These are phyloP conservation scores for Furcasterigmium sp. DNA, from an alignment of 2,329 filamentous ascomycete genomes.

Conservation along the genomic window DNA sequence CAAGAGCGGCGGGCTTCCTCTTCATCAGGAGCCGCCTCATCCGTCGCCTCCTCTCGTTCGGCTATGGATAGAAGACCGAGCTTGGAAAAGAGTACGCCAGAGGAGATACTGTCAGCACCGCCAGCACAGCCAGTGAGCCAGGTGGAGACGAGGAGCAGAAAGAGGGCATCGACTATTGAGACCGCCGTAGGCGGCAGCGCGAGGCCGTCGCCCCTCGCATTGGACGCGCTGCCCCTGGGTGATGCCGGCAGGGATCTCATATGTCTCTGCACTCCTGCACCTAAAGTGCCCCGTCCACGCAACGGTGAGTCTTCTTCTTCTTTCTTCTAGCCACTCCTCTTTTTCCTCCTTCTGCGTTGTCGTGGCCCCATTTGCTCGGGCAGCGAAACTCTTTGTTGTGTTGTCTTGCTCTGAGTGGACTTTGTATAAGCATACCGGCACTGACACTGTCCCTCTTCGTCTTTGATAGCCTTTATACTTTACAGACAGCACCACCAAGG, in stretches of 20 bases:
- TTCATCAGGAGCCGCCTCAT: conserved; percentile 10
- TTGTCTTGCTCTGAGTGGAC: conserved; percentile 10
- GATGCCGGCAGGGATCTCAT: conserved; percentile 32
- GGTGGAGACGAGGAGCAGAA: conserved; percentile 21
- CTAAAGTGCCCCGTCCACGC: conserved; percentile 52
- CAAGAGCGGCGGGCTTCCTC: conserved; percentile 11
- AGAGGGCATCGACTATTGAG: conserved; percentile 41
- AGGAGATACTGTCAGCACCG: conserved; percentile 5
- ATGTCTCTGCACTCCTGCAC: conserved; percentile 51
- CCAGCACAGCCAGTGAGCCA: conserved; percentile 3
- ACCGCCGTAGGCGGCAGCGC: conserved; percentile 36
- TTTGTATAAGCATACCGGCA: conserved; percentile 7
- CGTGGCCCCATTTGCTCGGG: not conserved
- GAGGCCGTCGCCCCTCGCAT: conserved; percentile 24
- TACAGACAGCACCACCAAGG: conserved; percentile 93
- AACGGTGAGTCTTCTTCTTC: conserved; percentile 43
- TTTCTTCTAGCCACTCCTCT: not conserved
- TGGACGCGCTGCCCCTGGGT: conserved; percentile 25
- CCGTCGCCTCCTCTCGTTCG: conserved; percentile 10
- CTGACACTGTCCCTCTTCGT: conserved; percentile 19
- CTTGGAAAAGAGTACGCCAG: conserved; percentile 4
- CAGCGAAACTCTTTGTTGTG: conserved; percentile 1
- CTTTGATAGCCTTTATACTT: conserved; percentile 79
- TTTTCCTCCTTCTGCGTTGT: not conserved
- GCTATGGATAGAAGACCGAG: conserved; percentile 13